Percentiles rank a stretch among this genome's conserved stretches.
These are phyloP conservation scores for Paecilomyces formosus DNA, from an alignment of 2,329 filamentous ascomycete genomes.

Conservation along the genomic window DNA sequence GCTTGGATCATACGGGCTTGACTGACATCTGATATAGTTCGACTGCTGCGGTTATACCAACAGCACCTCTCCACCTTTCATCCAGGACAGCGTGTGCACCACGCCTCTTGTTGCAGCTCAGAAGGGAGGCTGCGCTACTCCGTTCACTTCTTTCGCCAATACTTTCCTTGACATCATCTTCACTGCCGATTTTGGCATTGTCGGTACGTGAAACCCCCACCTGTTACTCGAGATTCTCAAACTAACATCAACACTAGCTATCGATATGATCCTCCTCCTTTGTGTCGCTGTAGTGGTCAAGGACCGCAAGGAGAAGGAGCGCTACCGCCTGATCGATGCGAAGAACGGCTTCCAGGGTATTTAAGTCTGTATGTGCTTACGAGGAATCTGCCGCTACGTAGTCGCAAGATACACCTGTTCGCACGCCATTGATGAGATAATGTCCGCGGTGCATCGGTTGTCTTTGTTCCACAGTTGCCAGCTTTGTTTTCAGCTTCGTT, in stretches of 20 bases:
- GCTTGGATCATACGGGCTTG: neutral
- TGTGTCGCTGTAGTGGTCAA: constrained; percentile 69
- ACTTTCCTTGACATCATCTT: constrained; percentile 68
- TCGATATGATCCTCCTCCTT: constrained; percentile 62
- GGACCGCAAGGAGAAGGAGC: constrained; percentile 70
- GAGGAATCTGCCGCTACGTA: neutral
- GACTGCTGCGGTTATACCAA: constrained; percentile 75
- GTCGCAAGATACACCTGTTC: neutral
- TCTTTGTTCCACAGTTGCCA: neutral
- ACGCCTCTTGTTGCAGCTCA: constrained; percentile 64
- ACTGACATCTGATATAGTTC: constrained; percentile 46
- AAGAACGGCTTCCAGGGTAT: constrained; percentile 57
- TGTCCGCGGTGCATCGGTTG: neutral
- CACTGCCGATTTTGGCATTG: constrained; percentile 71
- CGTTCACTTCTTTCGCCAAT: constrained; percentile 63
- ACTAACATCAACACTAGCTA: constrained; percentile 27
- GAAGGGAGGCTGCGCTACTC: constrained; percentile 60
- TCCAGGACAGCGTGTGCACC: constrained; percentile 60
- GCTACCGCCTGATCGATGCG: constrained; percentile 74
- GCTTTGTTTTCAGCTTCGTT: neutral
- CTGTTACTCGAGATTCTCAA: neutral
- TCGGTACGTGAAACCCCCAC: constrained; percentile 41
- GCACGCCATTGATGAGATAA: neutral
- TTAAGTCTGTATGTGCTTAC: constrained; percentile 17
- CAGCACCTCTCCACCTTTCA: constrained; percentile 62